Evolutionary conservation across 1,139 yeast species (phyloP).

Genomic region (Wickerhamomyces sp.): DNA sequence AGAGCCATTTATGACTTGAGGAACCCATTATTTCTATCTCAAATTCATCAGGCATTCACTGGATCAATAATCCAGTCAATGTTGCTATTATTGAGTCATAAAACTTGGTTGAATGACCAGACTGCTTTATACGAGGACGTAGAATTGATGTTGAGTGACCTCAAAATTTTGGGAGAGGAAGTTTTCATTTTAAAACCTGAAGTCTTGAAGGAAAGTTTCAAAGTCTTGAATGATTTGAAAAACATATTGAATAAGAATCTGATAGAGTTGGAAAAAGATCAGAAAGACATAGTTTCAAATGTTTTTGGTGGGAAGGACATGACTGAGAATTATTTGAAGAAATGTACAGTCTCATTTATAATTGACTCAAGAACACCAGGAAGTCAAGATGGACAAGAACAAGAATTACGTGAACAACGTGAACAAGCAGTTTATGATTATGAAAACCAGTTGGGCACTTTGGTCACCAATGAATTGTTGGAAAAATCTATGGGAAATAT

Average conservation of each 20-base stretch:
- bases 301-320: constrained; percentile 28
- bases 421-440: constrained; percentile 9
- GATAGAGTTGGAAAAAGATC: constrained; percentile 21
- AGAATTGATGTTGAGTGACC: constrained; percentile 23
- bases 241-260: constrained; percentile 19
- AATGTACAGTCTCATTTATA: constrained; percentile 25
- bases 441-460: constrained; percentile 18
- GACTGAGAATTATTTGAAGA: constrained; percentile 26
- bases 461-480: constrained; percentile 12
- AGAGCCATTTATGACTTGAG: constrained; percentile 20
- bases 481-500: constrained; percentile 12
- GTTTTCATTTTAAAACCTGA: constrained; percentile 24
- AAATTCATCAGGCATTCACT: constrained; percentile 26
- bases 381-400: constrained; percentile 4
- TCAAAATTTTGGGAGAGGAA: constrained; percentile 18
- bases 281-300: constrained; percentile 25
- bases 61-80: constrained; percentile 26
- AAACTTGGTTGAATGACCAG: constrained; percentile 16
- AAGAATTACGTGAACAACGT: constrained; percentile 2
- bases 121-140: constrained; percentile 21
- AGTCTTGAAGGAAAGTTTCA: constrained; percentile 24
- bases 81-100: constrained; percentile 20
- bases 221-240: constrained; percentile 22
- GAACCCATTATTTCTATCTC: constrained; percentile 23
- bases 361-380: constrained; percentile 14